Conservation (phyloP, 2,329 filamentous ascomycete genomes). For the Fusarium pseudonygamai region DNA sequence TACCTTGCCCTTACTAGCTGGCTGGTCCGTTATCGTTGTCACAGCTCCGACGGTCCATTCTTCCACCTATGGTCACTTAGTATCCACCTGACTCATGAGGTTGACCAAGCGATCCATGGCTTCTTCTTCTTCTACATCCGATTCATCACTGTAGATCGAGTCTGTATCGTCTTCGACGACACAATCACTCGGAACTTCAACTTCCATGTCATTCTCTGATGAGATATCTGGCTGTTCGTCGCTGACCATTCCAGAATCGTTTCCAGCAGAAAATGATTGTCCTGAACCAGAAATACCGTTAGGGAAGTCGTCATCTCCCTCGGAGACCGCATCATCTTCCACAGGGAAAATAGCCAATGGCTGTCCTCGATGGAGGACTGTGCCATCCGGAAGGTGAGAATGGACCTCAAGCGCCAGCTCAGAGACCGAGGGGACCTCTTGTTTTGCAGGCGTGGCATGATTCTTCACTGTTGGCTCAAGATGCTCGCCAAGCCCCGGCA, state of each 20-base stretch:
- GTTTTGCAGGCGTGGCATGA: background rate
- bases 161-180: background rate
- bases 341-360: constrained; percentile 27
- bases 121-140: background rate
- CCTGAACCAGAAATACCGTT: background rate
- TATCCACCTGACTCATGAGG: constrained; percentile 13
- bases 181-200: background rate
- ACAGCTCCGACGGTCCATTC: background rate
- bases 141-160: background rate
- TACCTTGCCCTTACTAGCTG: background rate
- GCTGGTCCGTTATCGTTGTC: background rate
- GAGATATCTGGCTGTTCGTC: background rate
- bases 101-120: constrained; percentile 35
- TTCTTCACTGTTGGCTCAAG: background rate
- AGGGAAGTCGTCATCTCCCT: background rate
- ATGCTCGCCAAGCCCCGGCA: background rate
- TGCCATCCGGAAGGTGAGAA: constrained; percentile 30
- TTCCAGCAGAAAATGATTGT: background rate
- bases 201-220: background rate
- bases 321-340: background rate
- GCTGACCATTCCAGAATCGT: background rate
- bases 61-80: background rate
- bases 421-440: background rate
- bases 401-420: constrained; percentile 12
- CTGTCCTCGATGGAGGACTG: constrained; percentile 32